phyloP scores from a whole-genome alignment of 2,329 filamentous ascomycete genomes.

The Rhinocladiella similis region DNA sequence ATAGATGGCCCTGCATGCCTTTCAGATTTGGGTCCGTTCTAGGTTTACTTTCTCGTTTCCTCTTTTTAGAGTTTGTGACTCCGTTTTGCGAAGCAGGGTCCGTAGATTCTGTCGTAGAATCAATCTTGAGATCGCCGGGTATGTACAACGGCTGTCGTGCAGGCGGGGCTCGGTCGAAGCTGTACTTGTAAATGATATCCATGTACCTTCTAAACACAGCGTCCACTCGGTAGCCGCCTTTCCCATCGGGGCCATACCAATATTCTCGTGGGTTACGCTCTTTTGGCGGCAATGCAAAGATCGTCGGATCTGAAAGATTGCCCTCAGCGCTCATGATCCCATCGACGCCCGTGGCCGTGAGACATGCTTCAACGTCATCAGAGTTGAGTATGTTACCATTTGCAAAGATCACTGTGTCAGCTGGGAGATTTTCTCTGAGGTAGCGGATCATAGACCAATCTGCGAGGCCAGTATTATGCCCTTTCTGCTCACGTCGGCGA shows the following conservation, averaged over 20 bases:
- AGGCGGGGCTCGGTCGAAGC: constrained; percentile 66
- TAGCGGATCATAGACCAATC: constrained; percentile 87
- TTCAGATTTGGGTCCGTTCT: constrained; percentile 62
- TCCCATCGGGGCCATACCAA: constrained; percentile 74
- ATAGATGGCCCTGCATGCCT: constrained; percentile 87
- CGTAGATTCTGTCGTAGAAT: not conserved
- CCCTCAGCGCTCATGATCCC: constrained; percentile 96
- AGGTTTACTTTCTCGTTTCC: constrained; percentile 48
- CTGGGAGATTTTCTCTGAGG: constrained; percentile 77
- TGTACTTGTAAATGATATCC: constrained; percentile 82
- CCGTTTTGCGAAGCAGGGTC: constrained; percentile 16
- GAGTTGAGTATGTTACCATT: constrained; percentile 91
- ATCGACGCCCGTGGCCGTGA: constrained; percentile 83
- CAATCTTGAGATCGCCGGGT: constrained; percentile 48
- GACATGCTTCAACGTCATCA: constrained; percentile 73
- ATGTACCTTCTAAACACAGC: constrained; percentile 84
- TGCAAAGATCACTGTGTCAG: constrained; percentile 90
- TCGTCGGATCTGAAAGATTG: constrained; percentile 85
- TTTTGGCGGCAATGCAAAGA: constrained; percentile 72
- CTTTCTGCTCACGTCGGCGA: constrained; percentile 85
- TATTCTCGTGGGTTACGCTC: constrained; percentile 75
- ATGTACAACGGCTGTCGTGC: constrained; percentile 71
- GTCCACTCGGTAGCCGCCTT: constrained; percentile 85
- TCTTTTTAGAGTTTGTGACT: constrained; percentile 25
- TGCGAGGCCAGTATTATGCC: constrained; percentile 88